Conservation (phyloP, 2,329 filamentous ascomycete genomes). For the Lithohypha guttulata region DNA sequence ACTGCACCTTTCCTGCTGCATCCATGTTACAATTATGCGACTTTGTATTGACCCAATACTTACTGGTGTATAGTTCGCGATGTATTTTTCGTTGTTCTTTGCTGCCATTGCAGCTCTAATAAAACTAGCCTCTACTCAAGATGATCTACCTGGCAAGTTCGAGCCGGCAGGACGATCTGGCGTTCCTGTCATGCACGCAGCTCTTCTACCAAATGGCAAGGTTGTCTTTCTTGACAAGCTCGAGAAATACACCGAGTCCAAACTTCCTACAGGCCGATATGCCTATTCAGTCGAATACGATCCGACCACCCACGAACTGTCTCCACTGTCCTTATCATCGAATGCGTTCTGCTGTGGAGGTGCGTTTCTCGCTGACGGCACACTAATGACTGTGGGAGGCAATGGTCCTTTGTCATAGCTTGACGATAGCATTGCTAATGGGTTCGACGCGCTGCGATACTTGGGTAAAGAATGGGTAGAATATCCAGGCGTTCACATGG, state of each 20-base stretch:
- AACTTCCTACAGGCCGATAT: slow-evolving; percentile 42
- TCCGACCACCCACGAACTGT: slow-evolving; percentile 25
- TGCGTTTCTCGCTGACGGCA: slow-evolving; percentile 47
- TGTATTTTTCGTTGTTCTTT: neutral
- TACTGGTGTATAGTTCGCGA: too few relatives aligned
- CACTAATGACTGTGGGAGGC: slow-evolving; percentile 45
- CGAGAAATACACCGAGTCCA: slow-evolving; percentile 50
- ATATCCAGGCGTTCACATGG: slow-evolving; percentile 41
- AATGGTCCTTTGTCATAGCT: slow-evolving; percentile 46
- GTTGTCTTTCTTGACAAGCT: slow-evolving; percentile 54
- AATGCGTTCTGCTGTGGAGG: slow-evolving; percentile 54
- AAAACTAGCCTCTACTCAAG: slow-evolving; percentile 31
- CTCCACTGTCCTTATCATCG: slow-evolving; percentile 27
- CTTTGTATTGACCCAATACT: too few relatives aligned
- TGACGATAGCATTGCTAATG: slow-evolving; percentile 48
- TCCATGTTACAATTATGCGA: neutral
- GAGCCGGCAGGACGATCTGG: slow-evolving; percentile 44
- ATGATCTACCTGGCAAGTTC: slow-evolving; percentile 26
- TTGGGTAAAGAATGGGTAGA: slow-evolving; percentile 46
- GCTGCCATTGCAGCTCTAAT: neutral
- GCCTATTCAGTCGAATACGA: slow-evolving; percentile 53
- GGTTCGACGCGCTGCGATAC: slow-evolving; percentile 48
- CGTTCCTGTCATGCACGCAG: slow-evolving; percentile 52
- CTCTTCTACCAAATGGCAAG: slow-evolving; percentile 48
- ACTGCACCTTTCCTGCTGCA: too few relatives aligned